Evolutionary conservation across 2,329 filamentous ascomycete genomes (phyloP), one percentile per base, ranked within the genome.

Genomic region (Akanthomyces uredinophilus): DNA sequence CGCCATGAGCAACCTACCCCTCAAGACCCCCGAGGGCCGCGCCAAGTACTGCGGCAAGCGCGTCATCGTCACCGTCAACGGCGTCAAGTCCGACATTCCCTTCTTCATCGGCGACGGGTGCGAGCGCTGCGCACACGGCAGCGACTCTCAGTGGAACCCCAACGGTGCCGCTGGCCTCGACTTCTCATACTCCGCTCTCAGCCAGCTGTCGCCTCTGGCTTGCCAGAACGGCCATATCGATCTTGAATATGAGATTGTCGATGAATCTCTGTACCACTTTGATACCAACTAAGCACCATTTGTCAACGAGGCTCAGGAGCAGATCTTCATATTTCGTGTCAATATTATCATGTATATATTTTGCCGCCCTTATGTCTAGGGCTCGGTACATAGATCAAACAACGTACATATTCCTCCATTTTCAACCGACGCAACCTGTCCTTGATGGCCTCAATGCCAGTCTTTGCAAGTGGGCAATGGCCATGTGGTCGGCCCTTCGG

Each of bases 71-170:
- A 65, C 64, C 22, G 64, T 55, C 53, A 61, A 66, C 41, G 65
- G 65, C 46, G 53, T 63, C 4, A 32, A 20, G 39, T 64, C 52
- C 8, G 24, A 51, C 39, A 29, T 61, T 5, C 53, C 57, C 14
- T 62, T 66, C 24, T 66, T 66, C 22, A 65, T 66, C 32, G 65
- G 65, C 14, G 64, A 66, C 3, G 64, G 64, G 10, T 65, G 65
- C 47, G 59, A 64, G 39, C 57, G 64, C 24, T 66, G 65, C 50
- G 65, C 59, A 18, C 52, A 54, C 22, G 65, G 65, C 5, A 41
- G 27, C 10, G 52, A 56, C 27, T 24, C 50, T 2, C n/a, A 35
- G 7, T 66, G 65, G 65, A 58, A 66, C 55, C 41, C 64, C 3
- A 37, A 59, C 20, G 65, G 62, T 16, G 65, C 63, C 29, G 63